Base-by-base conservation (phyloP, 2,329 filamentous ascomycete genomes). In the Ascocoryne sarcoides region DNA sequence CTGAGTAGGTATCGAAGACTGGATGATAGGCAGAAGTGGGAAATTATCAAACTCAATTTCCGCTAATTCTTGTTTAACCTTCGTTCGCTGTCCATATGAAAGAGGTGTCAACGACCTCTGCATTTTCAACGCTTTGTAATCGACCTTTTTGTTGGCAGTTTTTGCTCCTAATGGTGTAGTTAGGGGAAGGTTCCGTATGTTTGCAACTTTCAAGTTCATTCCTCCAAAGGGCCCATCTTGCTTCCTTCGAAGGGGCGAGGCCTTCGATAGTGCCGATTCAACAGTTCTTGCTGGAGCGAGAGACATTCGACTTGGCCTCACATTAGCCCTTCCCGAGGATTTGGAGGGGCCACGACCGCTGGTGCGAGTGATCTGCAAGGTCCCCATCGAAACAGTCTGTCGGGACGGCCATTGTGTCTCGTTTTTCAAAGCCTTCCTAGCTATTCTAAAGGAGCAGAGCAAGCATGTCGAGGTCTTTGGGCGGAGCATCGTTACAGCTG, bases 121-220 rank as follows among this genome's bases (percentile, higher is more conserved):
- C 90, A 96, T 96, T 66, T 93, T 95, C 61, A 96, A 69, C 4
- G 90, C 89, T 60, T 93, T 89, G 62, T 47, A 60, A 44, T 35
- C 35, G 43, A 32, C 45, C 31, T 43, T 37, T 35, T 44, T 34
- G 30, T 40, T 43, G 7, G 23, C 7, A 7, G 23, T 12, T 12
- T 26, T 26, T 26, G 23, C 23, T 12, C 23, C 23, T 12, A 12
- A 12, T 7, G 23, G 23, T 7, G 23, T 7, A 28, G 39, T 19
- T 20, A 31, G 34, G 48, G 66, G 61, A 9, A 59, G 52, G 14
- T 63, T 64, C 39, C 62, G 59, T 46, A 72, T 64, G 9, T 62
- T 61, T 10, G 68, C 67, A 28, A 65, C 59, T 8, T 62, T 75
- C 51, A 67, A 60, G 47, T 80, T 80, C 73, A 78, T 76, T 7